A percentile compares a stretch with the other conserved stretches of the same genome.
These are phyloP conservation scores for Vitis amurensis DNA, from an alignment of 164 flowering plant species.

Conservation along the genomic window DNA sequence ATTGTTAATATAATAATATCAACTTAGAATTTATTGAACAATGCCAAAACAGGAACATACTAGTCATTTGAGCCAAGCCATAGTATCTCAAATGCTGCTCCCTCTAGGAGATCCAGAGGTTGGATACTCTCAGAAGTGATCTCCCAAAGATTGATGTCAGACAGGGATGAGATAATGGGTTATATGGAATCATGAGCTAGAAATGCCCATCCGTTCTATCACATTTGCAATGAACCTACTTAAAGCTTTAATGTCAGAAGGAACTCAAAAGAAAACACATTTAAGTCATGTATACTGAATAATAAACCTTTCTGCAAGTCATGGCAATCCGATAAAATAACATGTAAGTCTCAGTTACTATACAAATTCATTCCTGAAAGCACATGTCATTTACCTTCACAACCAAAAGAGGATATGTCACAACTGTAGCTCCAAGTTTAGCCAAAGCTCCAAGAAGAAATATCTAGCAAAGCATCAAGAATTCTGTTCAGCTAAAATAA, in stretches of 20 bases:
- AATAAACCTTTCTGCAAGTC: neutral
- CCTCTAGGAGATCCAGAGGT: too few relatives aligned
- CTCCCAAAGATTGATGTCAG: too few relatives aligned
- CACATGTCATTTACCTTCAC: conserved; percentile 63
- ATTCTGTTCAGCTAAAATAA: neutral
- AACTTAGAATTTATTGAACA: too few relatives aligned
- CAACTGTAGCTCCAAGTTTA: conserved; percentile 95
- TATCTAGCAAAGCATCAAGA: conserved; percentile 38
- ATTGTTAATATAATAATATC: too few relatives aligned
- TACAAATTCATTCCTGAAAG: neutral
- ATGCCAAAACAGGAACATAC: too few relatives aligned
- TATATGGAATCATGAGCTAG: neutral
- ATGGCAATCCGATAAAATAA: neutral
- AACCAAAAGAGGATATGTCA: conserved; percentile 94
- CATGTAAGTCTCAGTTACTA: neutral
- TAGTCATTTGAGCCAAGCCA: too few relatives aligned
- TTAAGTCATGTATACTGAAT: neutral
- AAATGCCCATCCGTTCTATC: neutral
- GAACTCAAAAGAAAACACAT: neutral
- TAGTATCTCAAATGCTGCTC: too few relatives aligned
- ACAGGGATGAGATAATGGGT: too few relatives aligned
- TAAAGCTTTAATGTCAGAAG: too few relatives aligned
- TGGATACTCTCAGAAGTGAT: too few relatives aligned
- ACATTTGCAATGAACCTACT: too few relatives aligned
- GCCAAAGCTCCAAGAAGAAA: conserved; percentile 96